Percentiles rank a stretch among this genome's conserved stretches.
Conservation (phyloP, 202 grass and related monocot species). For the Tripidium arundinaceum region DNA sequence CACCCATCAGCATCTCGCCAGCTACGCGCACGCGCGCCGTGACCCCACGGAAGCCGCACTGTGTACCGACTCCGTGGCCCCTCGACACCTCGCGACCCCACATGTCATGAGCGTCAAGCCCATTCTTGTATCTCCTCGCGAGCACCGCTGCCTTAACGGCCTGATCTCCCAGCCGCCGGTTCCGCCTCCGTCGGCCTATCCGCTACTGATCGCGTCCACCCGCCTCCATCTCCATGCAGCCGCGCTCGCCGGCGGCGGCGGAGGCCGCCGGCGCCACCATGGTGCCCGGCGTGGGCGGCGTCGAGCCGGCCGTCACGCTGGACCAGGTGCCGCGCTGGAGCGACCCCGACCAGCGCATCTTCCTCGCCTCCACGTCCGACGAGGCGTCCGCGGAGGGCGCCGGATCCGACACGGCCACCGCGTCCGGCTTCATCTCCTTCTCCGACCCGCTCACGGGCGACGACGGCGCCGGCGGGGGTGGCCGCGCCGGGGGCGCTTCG, state of each 20-base stretch:
- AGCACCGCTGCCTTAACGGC: slow-evolving; percentile 23
- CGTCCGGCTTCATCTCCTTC: slow-evolving; percentile 46
- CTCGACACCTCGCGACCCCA: accelerated
- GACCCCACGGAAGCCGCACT: not conserved
- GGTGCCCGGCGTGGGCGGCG: slow-evolving; percentile 44
- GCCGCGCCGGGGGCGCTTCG: slow-evolving; percentile 15
- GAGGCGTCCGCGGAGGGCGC: not conserved
- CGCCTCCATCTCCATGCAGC: slow-evolving; percentile 19
- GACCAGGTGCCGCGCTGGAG: slow-evolving; percentile 89
- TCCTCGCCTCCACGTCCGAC: not conserved
- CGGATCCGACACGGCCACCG: not conserved
- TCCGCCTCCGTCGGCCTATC: not conserved
- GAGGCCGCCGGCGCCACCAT: not conserved
- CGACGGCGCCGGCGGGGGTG: not conserved
- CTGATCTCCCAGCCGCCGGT: slow-evolving; percentile 20
- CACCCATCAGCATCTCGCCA: not conserved
- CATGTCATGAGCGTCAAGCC: not conserved
- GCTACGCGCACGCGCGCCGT: not conserved
- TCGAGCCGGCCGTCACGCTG: slow-evolving; percentile 68
- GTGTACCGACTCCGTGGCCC: not conserved
- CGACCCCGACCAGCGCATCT: slow-evolving; percentile 64
- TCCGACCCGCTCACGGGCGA: slow-evolving; percentile 48
- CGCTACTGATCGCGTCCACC: not conserved
- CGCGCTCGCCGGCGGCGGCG: slow-evolving; percentile 15
- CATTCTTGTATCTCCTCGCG: not conserved